A percentile compares a stretch with the other conserved stretches of the same genome.
Conservation (phyloP, 2,329 filamentous ascomycete genomes). For the Paraphoma sp. region DNA sequence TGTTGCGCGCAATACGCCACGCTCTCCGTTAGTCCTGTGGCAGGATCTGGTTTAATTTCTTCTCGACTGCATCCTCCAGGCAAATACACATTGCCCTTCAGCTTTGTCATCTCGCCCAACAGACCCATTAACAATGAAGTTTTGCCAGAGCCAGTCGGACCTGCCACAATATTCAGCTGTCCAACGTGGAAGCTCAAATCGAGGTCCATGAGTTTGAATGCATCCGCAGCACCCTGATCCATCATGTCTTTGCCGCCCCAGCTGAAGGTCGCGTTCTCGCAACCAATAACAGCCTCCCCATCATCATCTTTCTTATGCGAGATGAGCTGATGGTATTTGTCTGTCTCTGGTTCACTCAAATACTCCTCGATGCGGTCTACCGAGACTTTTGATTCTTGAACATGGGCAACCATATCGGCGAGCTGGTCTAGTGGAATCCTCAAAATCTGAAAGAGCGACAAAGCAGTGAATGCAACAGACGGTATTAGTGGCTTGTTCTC, state of each 20-base stretch:
- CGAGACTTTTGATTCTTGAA: conserved; percentile 96
- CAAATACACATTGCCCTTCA: conserved; percentile 81
- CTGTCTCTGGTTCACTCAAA: conserved; percentile 89
- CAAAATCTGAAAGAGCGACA: conserved; percentile 93
- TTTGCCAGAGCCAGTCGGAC: conserved; percentile 93
- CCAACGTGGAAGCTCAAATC: conserved; percentile 83
- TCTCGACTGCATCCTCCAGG: conserved; percentile 87
- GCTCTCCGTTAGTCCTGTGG: conserved; percentile 86
- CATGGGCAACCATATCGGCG: conserved; percentile 98
- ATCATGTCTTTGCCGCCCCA: conserved; percentile 73
- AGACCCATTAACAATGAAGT: conserved; percentile 95
- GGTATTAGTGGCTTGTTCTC: conserved; percentile 90
- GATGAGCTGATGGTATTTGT: conserved; percentile 88
- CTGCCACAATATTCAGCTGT: conserved; percentile 89
- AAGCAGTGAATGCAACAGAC: conserved; percentile 92
- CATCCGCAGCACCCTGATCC: conserved; percentile 66
- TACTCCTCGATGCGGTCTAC: conserved; percentile 97
- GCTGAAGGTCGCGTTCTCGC: conserved; percentile 82
- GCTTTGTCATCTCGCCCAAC: conserved; percentile 90
- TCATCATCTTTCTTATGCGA: conserved; percentile 71
- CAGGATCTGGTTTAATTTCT: conserved; percentile 79
- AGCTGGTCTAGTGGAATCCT: conserved; percentile 93
- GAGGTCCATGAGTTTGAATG: conserved; percentile 80
- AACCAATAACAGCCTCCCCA: conserved; percentile 79
- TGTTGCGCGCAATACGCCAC: conserved; percentile 97